Conservation (phyloP, 371 early-diverging fungal genomes). For the Dipsacomyces acuminosporus region DNA sequence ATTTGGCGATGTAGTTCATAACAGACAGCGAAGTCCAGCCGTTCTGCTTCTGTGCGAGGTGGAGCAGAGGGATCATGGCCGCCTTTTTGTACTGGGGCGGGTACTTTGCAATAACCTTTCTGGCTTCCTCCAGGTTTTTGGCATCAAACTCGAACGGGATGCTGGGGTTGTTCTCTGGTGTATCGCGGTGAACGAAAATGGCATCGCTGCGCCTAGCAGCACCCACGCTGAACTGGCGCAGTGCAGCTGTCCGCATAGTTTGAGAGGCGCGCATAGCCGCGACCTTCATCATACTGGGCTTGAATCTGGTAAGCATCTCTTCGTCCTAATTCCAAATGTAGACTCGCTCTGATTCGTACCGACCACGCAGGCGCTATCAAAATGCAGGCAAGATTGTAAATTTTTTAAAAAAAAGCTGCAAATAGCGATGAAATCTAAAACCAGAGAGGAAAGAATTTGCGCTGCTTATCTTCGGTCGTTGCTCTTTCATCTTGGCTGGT, state of each 20-base stretch:
- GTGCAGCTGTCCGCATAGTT: background rate
- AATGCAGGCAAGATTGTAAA: too few relatives aligned
- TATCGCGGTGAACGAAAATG: conserved; percentile 74
- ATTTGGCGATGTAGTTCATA: conserved; percentile 94
- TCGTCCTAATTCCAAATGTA: conserved; percentile 1
- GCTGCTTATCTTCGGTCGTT: too few relatives aligned
- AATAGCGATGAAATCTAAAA: too few relatives aligned
- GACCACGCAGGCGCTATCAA: too few relatives aligned
- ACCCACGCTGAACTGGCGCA: conserved; percentile 17
- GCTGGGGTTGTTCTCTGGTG: conserved; percentile 81
- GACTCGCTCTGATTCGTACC: too few relatives aligned
- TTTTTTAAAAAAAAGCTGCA: too few relatives aligned
- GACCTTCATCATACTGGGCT: conserved; percentile 4
- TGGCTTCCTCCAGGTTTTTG: conserved; percentile 75
- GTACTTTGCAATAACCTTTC: conserved; percentile 87
- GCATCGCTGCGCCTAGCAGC: conserved; percentile 30
- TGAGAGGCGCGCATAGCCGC: conserved; percentile 2
- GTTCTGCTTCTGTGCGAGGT: conserved; percentile 92
- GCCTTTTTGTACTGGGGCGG: conserved; percentile 97
- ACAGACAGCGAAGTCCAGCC: conserved; percentile 90
- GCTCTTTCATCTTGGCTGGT: too few relatives aligned
- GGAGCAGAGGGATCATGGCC: conserved; percentile 93
- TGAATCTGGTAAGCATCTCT: conserved; percentile 27
- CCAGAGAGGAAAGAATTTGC: too few relatives aligned
- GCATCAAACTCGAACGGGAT: conserved; percentile 81